phyloP scores from a whole-genome alignment of 148 eudicot species.

The Rhododendron henanense region DNA sequence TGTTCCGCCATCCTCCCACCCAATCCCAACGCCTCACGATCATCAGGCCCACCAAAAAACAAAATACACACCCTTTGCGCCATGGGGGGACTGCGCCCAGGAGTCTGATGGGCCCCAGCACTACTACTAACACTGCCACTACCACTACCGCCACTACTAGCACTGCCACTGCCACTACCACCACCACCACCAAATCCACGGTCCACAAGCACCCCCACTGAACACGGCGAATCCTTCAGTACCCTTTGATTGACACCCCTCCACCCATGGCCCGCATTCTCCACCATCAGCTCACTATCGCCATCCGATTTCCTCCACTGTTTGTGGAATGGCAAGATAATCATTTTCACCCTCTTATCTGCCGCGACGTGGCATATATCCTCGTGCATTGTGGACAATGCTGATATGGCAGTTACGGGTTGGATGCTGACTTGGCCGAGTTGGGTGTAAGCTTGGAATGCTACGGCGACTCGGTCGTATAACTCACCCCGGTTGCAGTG shows the following conservation, averaged over 20 bases:
- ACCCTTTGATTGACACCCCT: constrained; percentile 52
- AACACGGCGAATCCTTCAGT: constrained; percentile 42
- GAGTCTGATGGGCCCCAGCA: not conserved
- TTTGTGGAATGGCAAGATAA: constrained; percentile 57
- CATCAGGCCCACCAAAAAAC: constrained; percentile 68
- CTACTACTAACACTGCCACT: constrained; percentile 14
- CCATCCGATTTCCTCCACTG: constrained; percentile 22
- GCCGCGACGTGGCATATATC: constrained; percentile 57
- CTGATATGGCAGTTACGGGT: constrained; percentile 37
- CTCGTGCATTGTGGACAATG: constrained; percentile 52
- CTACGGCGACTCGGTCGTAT: constrained; percentile 34
- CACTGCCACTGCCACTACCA: not conserved
- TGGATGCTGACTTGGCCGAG: constrained; percentile 36
- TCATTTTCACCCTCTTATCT: constrained; percentile 33
- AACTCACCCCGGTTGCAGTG: constrained; percentile 5
- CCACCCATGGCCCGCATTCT: constrained; percentile 52
- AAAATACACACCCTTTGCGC: constrained; percentile 32
- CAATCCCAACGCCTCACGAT: constrained; percentile 47
- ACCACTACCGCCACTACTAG: not conserved
- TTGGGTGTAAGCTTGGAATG: constrained; percentile 36
- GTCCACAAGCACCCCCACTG: constrained; percentile 55
- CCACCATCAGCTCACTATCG: constrained; percentile 22
- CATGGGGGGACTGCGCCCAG: not conserved
- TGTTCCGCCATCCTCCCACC: constrained; percentile 58
- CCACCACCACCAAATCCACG: constrained; percentile 36